These are phyloP conservation scores for Lichtheimia corymbifera DNA, from an alignment of 371 early-diverging fungal genomes.

Conservation along the genomic window DNA sequence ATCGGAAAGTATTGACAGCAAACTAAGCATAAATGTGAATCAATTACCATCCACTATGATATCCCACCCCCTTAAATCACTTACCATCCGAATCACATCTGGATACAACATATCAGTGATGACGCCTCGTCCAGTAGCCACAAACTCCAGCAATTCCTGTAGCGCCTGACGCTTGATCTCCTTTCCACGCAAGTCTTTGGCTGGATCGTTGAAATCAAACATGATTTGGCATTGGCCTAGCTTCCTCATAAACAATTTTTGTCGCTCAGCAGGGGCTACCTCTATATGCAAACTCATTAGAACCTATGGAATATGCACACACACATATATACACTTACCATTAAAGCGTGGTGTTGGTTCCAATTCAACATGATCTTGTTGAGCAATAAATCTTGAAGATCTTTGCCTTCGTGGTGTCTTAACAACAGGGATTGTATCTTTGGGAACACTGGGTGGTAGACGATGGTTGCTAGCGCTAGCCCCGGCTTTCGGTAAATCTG, in stretches of 20 bases:
- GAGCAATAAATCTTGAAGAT: slow-evolving; percentile 83
- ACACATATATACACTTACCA: slow-evolving; percentile 45
- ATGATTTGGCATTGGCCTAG: slow-evolving; percentile 85
- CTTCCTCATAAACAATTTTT: slow-evolving; percentile 85
- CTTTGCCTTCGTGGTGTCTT: slow-evolving; percentile 84
- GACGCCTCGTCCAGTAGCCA: slow-evolving; percentile 80
- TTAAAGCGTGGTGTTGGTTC: slow-evolving; percentile 75
- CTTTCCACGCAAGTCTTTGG: slow-evolving; percentile 86
- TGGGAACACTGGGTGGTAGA: slow-evolving; percentile 40
- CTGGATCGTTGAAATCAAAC: slow-evolving; percentile 92
- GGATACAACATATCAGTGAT: slow-evolving; percentile 87
- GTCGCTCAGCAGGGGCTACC: slow-evolving; percentile 67
- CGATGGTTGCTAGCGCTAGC: not conserved
- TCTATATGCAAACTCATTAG: slow-evolving; percentile 45
- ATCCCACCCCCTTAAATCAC: not conserved
- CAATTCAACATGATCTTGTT: slow-evolving; percentile 70
- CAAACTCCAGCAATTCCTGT: slow-evolving; percentile 90
- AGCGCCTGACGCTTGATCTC: slow-evolving; percentile 92
- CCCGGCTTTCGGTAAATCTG: not conserved
- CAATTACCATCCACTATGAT: not conserved
- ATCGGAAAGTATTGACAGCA: slow-evolving; percentile 88
- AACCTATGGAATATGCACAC: not conserved
- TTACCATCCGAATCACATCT: slow-evolving; percentile 90
- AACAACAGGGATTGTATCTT: slow-evolving; percentile 77
- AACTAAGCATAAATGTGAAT: slow-evolving; percentile 56